Base-by-base conservation (phyloP, 441 rosid species). In the Populus hybrid region DNA sequence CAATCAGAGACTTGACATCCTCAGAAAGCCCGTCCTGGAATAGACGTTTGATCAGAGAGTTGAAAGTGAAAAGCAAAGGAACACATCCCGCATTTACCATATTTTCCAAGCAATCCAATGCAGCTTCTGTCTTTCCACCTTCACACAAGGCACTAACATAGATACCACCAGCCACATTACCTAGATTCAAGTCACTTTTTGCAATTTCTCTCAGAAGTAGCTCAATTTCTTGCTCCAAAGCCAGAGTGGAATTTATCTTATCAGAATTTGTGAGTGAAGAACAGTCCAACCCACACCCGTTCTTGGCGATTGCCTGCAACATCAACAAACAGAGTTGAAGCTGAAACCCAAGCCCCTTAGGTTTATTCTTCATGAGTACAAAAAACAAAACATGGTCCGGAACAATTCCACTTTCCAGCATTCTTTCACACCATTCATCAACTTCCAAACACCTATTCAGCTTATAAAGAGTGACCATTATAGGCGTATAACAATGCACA, bases 341-440 rank as follows among this genome's bases (percentile, higher is more conserved):
- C 81, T 87, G 4, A 30, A 30, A 30, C 32, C 32, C 91, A 28
- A 75, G 70, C 78, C 88, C 91, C 70, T 70, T 85, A 0, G 80
- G 89, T 11, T 75, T 83, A 87, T 82, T 88, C 87, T 87, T 90
- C 82, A 86, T 82, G 70, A 86, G 86, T 36, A 81, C 78, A 82
- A 88, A 87, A 79, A 85, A 90, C 46, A 90, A 74, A 68, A 90
- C 68, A 78, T 86, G 91, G 75, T 92, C 97, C 2, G 95, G 97
- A 66, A 85, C 85, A 80, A 91, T 81, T 70, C 85, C 86, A 10
- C 64, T 75, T 28, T 80, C 85, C 82, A 87, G 80, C 92, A 92
- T 88, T 30, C 57, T 82, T 82, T 76, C 82, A 80, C 75, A 85
- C 81, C 88, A 75, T 71, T 85, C 86, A 74, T 78, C 84, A 63